A percentile compares a stretch with the other conserved stretches of the same genome.
These are phyloP conservation scores for Colletotrichum sp. DNA, from an alignment of 2,329 filamentous ascomycete species.

Conservation along the genomic window DNA sequence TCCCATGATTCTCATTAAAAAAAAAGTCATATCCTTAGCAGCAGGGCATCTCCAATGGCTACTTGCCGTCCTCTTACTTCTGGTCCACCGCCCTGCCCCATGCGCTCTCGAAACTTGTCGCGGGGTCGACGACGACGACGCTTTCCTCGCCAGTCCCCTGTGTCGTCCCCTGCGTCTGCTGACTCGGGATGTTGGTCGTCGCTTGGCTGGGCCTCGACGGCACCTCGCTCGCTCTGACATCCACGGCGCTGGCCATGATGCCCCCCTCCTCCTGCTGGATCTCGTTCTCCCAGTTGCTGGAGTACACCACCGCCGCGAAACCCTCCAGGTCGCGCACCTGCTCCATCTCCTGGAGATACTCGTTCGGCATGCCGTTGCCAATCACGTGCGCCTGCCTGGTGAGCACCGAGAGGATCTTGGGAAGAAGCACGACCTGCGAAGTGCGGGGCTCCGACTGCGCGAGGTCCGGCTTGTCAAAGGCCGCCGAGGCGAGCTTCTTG, in stretches of 20 bases:
- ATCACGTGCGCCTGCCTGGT: slow-evolving; percentile 91
- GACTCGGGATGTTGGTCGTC: slow-evolving; percentile 18
- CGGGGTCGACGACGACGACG: slow-evolving; percentile 56
- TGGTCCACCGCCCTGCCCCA: slow-evolving; percentile 69
- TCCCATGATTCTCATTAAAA: slow-evolving; percentile 11
- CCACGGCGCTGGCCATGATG: slow-evolving; percentile 42
- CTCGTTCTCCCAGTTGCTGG: slow-evolving; percentile 79
- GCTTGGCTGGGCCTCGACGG: slow-evolving; percentile 19
- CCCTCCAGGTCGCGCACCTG: slow-evolving; percentile 77
- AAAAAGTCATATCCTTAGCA: not conserved
- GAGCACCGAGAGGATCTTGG: slow-evolving; percentile 87
- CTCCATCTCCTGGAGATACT: slow-evolving; percentile 78
- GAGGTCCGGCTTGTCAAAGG: slow-evolving; percentile 68
- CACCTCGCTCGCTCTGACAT: slow-evolving; percentile 31
- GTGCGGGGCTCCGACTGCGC: slow-evolving; percentile 24
- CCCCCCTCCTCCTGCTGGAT: slow-evolving; percentile 52
- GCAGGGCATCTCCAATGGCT: not conserved
- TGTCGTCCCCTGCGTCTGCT: slow-evolving; percentile 25
- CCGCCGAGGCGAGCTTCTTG: slow-evolving; percentile 77
- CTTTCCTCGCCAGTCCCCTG: slow-evolving; percentile 50
- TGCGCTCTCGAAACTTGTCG: slow-evolving; percentile 66
- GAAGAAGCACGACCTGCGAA: slow-evolving; percentile 73
- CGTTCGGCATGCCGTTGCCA: slow-evolving; percentile 77
- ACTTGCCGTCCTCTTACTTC: slow-evolving; percentile 6
- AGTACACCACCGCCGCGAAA: slow-evolving; percentile 87